Evolutionary conservation across 2,329 filamentous ascomycete genomes (phyloP), one percentile per base, ranked within the genome.

Genomic region (Bretziella fagacearum): DNA sequence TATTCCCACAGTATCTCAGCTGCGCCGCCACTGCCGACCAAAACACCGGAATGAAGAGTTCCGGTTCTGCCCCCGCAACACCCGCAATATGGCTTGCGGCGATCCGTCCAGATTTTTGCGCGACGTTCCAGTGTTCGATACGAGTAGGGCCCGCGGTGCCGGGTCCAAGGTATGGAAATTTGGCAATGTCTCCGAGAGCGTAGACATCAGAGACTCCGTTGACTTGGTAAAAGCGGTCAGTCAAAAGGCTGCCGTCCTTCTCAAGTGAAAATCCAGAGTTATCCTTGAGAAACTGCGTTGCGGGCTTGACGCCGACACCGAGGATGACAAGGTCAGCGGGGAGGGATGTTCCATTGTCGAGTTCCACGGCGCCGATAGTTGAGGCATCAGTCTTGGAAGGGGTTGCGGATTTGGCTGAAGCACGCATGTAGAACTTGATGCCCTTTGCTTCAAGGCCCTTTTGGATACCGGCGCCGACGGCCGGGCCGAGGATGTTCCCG

Each of bases 61-160:
- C 30, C 2, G 47, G 44, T 25, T 37, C 40, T 55, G 82, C 77
- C 1, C 77, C 68, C 52, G 70, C 69, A 0, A 80, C 73, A 56
- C 81, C 69, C 54, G 77, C 72, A 57, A 98, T 94, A 55, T 83
- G 75, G 45, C 70, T 69, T 1, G 86, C 91, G 1, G 81, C 89
- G 20, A 73, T 71, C 36, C 89, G 82, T 2, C 91, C 91, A 1
- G 84, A 71, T 57, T 96, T 95, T 59, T 96, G 91, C 3, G 91
- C 91, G 2, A 98, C 91, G 63, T 95, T 89, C 91, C 91, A 98
- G 61, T 98, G 91, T 68, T 98, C 91, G 58, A 96, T 95, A 53
- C 91, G 80, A 1, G 81, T 75, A 15, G 72, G 70, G 37, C 70
- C 70, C 52, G 83, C 84, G 13, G 81, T 71, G 20, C 84, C 86